Evolutionary conservation across 78 protist genomes (phyloP).

Genomic region (Trichosphaerium sp.): DNA sequence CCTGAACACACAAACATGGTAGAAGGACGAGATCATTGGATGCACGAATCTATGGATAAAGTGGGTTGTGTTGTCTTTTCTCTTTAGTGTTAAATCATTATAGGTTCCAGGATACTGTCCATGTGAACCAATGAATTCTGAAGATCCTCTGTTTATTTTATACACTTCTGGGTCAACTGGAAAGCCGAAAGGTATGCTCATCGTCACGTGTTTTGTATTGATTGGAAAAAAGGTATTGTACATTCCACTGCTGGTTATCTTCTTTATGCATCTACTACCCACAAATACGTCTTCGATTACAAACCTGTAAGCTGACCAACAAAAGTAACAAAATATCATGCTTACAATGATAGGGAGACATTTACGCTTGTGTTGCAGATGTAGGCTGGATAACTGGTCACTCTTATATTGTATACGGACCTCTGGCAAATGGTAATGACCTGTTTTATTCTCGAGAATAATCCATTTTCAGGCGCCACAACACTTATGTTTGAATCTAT

Average conservation of each 20-base stretch:
- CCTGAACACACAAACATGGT: neutral
- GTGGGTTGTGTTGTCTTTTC: too few relatives aligned
- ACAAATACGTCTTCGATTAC: constrained; percentile 75
- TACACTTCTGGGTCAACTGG: constrained; percentile 96
- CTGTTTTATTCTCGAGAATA: too few relatives aligned
- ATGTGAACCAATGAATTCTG: constrained; percentile 57
- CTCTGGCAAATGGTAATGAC: constrained; percentile 81
- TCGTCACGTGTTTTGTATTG: neutral
- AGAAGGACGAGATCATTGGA: neutral
- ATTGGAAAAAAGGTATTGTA: constrained; percentile 51
- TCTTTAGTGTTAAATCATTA: too few relatives aligned
- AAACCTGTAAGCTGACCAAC: too few relatives aligned
- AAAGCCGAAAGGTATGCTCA: constrained; percentile 81
- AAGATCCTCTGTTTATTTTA: constrained; percentile 87
- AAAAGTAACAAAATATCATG: too few relatives aligned
- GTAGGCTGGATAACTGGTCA: constrained; percentile 97
- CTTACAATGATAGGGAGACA: constrained; percentile 68
- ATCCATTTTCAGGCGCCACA: too few relatives aligned
- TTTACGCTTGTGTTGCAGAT: constrained; percentile 92
- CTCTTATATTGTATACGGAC: constrained; percentile 93
- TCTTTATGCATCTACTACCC: constrained; percentile 61
- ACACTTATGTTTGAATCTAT: constrained; percentile 84
- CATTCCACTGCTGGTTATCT: constrained; percentile 84
- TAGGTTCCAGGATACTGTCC: constrained; percentile 32
- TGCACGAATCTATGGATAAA: neutral